Evolutionary conservation across 768 basidiomycete genomes (phyloP).

Genomic region (Boletus sp.): DNA sequence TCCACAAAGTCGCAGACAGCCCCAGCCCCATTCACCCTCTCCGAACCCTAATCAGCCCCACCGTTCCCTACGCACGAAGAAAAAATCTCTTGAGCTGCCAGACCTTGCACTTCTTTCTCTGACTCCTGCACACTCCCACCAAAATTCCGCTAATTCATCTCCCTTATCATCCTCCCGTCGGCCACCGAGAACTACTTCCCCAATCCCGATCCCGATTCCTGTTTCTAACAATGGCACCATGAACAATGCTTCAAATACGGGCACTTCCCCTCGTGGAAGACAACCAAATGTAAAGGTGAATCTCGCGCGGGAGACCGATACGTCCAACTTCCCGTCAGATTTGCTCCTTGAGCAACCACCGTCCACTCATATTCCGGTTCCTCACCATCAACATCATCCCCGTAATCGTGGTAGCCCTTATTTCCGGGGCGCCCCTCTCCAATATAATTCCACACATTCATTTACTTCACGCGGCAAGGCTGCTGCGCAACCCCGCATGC

Average conservation of each 20-base stretch:
- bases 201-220: constrained; percentile 48
- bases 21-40: constrained; percentile 35
- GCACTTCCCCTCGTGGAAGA: constrained; percentile 34
- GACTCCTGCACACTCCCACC: constrained; percentile 39
- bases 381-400: constrained; percentile 28
- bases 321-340: constrained; percentile 36
- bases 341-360: constrained; percentile 41
- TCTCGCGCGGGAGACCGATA: constrained; percentile 23
- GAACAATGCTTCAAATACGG: constrained; percentile 34
- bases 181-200: constrained; percentile 41
- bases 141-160: constrained; percentile 37
- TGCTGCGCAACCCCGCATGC: constrained; percentile 39
- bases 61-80: constrained; percentile 61
- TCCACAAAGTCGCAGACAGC: constrained; percentile 13
- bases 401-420: constrained; percentile 33
- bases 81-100: constrained; percentile 71
- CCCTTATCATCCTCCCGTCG: constrained; percentile 42
- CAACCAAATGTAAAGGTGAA: constrained; percentile 31
- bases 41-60: constrained; percentile 47
- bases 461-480: constrained; percentile 35
- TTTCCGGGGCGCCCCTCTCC: constrained; percentile 35
- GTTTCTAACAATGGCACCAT: constrained; percentile 36
- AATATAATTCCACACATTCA: constrained; percentile 44
- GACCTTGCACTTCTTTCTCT: constrained; percentile 58
- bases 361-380: constrained; percentile 41